Base-by-base conservation (phyloP, 805 yeast species). In the Groenewaldozyma salmanticensis region DNA sequence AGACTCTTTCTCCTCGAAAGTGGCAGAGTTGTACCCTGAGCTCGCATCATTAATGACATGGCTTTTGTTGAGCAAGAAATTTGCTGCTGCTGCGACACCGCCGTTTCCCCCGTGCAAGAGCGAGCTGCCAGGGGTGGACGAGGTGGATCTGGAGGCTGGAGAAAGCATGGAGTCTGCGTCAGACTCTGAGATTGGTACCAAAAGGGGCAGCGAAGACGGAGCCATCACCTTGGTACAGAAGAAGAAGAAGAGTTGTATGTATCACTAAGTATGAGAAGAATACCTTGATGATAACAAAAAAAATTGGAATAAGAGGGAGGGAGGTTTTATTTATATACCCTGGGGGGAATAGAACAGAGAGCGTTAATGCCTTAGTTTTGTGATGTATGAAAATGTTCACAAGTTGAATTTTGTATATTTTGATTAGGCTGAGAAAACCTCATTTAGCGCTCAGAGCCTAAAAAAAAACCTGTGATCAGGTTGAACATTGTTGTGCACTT, bases 1-100 rank as follows among this genome's bases (percentile, higher is more conserved):
- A 37, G 74, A 70, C 55, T 78, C 81, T 59, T 83, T 86, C 27
- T 88, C 95, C 19, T 77, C 72, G 57, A 86, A 90, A 4, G 82
- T 80, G 40, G 77, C 68, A 39, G 81, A 74, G 47, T 77, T 75
- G 68, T 87, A 90, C 48, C 87, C 96, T 17, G 61, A 45, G 37
- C 54, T 44, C 20, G 43, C 40, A 42, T 54, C 55, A 18, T 42
- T 39, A 36, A 53, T 44, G 39, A 52, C 45, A 17, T 45, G 47
- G 34, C 57, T 48, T 40, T 52, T 53, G 21, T 46, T 37, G 7
- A 24, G 13, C 29, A 24, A 24, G 11, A 7, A 7, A 7, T 7
- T 7, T 9, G 13, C 11, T 13, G 13, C 13, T 7, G 29, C 7
- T 24, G 29, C 7, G 29, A 9, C 13, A 7, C 29, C 29, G 13